These are phyloP conservation scores for Zygnema cylindricum DNA, from an alignment of 139 green algal species.

Conservation along the genomic window DNA sequence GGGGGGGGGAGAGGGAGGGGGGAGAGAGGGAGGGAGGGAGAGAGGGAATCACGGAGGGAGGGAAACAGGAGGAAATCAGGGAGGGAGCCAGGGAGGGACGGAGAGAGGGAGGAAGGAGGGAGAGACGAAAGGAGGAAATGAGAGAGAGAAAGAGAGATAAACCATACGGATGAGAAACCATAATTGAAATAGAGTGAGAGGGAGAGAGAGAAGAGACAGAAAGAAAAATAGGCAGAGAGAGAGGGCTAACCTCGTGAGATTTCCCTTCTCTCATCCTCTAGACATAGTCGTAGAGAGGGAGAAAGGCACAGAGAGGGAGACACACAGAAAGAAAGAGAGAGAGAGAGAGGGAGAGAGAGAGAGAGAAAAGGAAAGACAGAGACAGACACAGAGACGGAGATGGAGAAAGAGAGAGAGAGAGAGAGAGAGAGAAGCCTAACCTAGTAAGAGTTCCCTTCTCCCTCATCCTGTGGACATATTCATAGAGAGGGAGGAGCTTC, in stretches of 20 bases:
- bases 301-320: not conserved
- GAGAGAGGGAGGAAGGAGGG: too few species aligned
- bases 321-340: not conserved
- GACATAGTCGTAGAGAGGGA: not conserved
- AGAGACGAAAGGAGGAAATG: not conserved
- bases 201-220: not conserved
- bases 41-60: not conserved
- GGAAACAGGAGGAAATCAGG: slow-evolving; percentile 1
- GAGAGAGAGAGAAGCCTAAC: not conserved
- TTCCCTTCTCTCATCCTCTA: not conserved
- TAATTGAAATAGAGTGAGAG: not conserved
- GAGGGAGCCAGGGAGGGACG: too few species aligned
- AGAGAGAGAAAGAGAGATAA: slow-evolving; percentile 14
- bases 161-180: not conserved
- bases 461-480: slow-evolving; percentile 43
- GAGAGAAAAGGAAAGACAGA: not conserved
- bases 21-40: not conserved
- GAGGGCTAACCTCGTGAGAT: not conserved
- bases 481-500: slow-evolving; percentile 27
- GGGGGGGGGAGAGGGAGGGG: too few species aligned
- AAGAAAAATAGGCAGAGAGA: not conserved
- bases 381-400: not conserved
- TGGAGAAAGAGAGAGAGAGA: not conserved
- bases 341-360: not conserved
- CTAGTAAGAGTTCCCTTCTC: not conserved